Percentiles rank a stretch among this genome's conserved stretches.
Conservation (phyloP, 169 alveolate genomes). For the Toxoplasma gondii region DNA sequence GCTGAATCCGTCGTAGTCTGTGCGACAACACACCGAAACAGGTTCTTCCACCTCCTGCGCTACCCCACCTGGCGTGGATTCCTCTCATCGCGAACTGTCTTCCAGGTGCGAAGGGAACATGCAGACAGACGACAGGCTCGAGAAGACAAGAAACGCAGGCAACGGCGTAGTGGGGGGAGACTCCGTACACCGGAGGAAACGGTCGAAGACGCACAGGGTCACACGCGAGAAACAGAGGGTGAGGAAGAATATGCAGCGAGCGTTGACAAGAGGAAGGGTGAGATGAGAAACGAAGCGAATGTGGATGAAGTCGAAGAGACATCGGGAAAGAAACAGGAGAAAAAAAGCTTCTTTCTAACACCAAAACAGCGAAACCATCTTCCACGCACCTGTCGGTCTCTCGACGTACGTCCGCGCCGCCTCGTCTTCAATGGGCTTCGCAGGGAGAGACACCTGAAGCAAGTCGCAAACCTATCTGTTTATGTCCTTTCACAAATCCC, state of each 20-base stretch:
- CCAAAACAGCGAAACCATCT: background rate
- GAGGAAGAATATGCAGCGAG: background rate
- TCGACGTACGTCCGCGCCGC: background rate
- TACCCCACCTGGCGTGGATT: background rate
- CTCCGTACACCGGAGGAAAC: constrained; percentile 81
- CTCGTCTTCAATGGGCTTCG: constrained; percentile 5
- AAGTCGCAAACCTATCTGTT: background rate
- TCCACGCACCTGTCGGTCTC: background rate
- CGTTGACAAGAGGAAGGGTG: background rate
- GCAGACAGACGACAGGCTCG: background rate
- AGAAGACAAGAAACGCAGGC: background rate
- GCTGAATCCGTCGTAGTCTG: constrained; percentile 80
- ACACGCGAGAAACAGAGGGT: background rate
- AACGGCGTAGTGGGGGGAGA: background rate
- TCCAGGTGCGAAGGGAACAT: too few species aligned
- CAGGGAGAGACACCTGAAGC: constrained; percentile 5
- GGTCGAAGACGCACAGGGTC: constrained; percentile 76
- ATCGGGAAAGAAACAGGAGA: background rate
- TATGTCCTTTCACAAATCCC: too few species aligned
- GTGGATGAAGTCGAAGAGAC: background rate
- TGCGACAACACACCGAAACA: constrained; percentile 2
- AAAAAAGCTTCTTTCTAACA: background rate
- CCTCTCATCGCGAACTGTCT: background rate
- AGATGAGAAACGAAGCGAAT: background rate
- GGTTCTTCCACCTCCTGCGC: background rate